Conservation (phyloP, 768 basidiomycete genomes). For the Clavulina sp. region DNA sequence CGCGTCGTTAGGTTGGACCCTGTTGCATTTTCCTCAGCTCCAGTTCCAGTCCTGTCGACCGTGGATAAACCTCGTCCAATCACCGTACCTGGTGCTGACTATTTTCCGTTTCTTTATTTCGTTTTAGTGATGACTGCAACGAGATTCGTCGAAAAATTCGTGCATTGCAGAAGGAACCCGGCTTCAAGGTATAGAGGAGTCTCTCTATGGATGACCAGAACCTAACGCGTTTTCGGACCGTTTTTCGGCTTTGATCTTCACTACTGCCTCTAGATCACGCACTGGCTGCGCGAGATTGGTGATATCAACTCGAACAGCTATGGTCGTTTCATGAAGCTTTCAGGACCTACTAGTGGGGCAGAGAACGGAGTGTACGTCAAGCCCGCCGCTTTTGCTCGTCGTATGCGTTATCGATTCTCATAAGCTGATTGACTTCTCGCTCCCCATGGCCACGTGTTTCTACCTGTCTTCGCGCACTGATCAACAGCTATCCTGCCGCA, state of each 20-base stretch:
- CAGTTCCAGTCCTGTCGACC: too few relatives aligned
- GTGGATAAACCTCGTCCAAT: too few relatives aligned
- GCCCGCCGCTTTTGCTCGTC: not conserved
- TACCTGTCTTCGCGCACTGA: too few relatives aligned
- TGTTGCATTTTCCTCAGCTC: too few relatives aligned
- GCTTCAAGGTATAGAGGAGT: conserved; percentile 23
- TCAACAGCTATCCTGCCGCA: conserved; percentile 14
- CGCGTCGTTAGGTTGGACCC: too few relatives aligned
- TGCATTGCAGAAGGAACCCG: conserved; percentile 24
- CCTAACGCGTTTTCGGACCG: not conserved
- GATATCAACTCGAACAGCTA: conserved; percentile 30
- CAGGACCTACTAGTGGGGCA: conserved; percentile 25
- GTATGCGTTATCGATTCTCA: not conserved
- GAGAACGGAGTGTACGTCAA: conserved; percentile 26
- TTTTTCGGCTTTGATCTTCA: not conserved
- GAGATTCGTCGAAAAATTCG: conserved; percentile 31
- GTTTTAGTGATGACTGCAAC: conserved; percentile 30
- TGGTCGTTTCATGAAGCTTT: conserved; percentile 29
- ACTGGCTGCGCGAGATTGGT: conserved; percentile 30
- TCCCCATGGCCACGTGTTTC: not conserved
- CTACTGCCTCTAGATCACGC: conserved; percentile 21
- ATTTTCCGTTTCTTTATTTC: too few relatives aligned
- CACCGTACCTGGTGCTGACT: too few relatives aligned
- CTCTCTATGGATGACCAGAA: not conserved
- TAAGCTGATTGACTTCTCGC: not conserved